These are phyloP conservation scores for Mucor racemosus DNA, from an alignment of 371 early-diverging fungal genomes.

Conservation along the genomic window DNA sequence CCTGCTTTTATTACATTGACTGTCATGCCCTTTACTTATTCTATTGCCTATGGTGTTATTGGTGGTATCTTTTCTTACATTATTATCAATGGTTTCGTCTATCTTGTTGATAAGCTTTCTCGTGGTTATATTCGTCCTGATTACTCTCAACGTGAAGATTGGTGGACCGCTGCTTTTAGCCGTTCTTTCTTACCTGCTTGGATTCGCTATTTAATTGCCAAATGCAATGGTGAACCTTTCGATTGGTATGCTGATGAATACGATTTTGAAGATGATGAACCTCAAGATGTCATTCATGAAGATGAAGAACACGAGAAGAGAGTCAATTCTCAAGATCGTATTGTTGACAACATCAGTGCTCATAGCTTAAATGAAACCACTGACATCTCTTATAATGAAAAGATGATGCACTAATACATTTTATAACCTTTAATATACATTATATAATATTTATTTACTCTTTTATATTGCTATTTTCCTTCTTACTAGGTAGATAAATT, in stretches of 20 bases:
- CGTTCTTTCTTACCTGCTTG: conserved; percentile 43
- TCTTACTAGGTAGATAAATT: background rate
- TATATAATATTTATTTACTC: conserved; percentile 5
- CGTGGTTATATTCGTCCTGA: conserved; percentile 57
- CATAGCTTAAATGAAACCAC: conserved; percentile 20
- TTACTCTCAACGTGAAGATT: conserved; percentile 51
- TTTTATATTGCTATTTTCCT: background rate
- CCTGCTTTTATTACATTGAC: conserved; percentile 80
- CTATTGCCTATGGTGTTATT: conserved; percentile 74
- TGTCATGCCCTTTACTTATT: conserved; percentile 79
- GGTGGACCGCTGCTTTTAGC: conserved; percentile 48
- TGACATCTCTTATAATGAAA: conserved; percentile 15
- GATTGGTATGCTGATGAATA: conserved; percentile 42
- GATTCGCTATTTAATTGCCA: conserved; percentile 45
- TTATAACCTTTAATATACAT: background rate
- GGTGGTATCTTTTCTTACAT: conserved; percentile 66
- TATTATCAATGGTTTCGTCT: conserved; percentile 60
- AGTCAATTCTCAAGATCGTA: conserved; percentile 17
- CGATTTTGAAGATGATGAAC: conserved; percentile 33
- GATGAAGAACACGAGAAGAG: conserved; percentile 11
- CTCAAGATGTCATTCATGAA: conserved; percentile 5
- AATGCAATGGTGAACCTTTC: conserved; percentile 33
- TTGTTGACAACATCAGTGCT: conserved; percentile 16
- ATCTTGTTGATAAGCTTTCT: conserved; percentile 50
- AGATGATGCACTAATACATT: conserved; percentile 4